Evolutionary conservation across 805 yeast species (phyloP).

Genomic region (Candida palmyrensis): DNA sequence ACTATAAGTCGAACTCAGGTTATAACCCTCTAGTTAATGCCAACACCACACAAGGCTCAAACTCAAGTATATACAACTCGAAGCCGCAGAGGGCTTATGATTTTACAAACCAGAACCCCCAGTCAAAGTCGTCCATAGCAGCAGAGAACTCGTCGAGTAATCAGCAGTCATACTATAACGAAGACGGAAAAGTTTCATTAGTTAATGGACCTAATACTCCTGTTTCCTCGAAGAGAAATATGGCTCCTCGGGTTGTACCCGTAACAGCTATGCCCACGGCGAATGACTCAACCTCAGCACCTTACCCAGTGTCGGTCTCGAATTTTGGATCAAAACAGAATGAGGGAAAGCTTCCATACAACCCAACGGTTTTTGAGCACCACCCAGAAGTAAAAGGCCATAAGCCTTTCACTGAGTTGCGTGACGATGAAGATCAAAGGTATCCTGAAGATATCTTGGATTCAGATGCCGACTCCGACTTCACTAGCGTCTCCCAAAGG

Average conservation of each 20-base stretch:
- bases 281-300: conserved; percentile 9
- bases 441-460: conserved; percentile 12
- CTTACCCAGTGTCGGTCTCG: conserved; percentile 4
- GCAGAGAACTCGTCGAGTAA: conserved; percentile 6
- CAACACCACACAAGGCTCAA: conserved; percentile 7
- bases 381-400: conserved; percentile 44
- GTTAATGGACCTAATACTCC: conserved; percentile 32
- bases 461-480: conserved; percentile 49
- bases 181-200: conserved; percentile 13
- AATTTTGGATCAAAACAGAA: neutral
- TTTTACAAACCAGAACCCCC: conserved; percentile 18
- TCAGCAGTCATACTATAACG: conserved; percentile 1
- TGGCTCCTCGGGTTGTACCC: conserved; percentile 28
- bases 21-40: conserved; percentile 3
- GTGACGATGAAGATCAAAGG: conserved; percentile 15
- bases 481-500: conserved; percentile 55
- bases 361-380: conserved; percentile 36
- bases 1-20: neutral
- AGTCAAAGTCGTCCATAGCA: neutral
- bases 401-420: conserved; percentile 39
- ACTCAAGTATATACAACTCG: conserved; percentile 25
- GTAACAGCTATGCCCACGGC: conserved; percentile 21
- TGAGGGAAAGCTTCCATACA: conserved; percentile 6
- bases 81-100: conserved; percentile 30
- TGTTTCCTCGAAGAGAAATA: conserved; percentile 21